Evolutionary conservation across 148 eudicot genomes (phyloP).

Genomic region (Vaccinium myrtillus): DNA sequence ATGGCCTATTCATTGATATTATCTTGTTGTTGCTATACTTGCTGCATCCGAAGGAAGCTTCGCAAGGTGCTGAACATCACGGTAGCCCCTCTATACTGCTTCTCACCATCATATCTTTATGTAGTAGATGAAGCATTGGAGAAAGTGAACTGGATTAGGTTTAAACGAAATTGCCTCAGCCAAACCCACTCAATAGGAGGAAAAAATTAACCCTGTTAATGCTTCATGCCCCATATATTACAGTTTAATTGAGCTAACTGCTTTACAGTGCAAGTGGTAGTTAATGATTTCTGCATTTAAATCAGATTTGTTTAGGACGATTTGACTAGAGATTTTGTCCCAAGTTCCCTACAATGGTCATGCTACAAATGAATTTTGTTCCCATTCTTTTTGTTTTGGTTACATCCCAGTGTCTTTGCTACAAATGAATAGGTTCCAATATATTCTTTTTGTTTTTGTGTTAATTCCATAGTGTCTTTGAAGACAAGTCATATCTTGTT

Average conservation of each 20-base stretch:
- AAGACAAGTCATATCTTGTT: not conserved
- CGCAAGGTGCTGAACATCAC: constrained; percentile 74
- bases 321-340: not conserved
- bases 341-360: not conserved
- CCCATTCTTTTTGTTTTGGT: not conserved
- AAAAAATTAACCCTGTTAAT: not conserved
- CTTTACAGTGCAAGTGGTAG: not conserved
- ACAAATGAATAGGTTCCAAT: not conserved
- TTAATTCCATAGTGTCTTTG: not conserved
- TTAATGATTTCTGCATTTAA: not conserved
- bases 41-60: constrained; percentile 89
- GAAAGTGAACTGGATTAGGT: not conserved
- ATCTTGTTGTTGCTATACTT: constrained; percentile 98
- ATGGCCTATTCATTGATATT: constrained; percentile 88
- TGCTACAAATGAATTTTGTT: not conserved
- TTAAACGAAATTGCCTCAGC: not conserved
- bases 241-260: not conserved
- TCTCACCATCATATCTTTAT: constrained; percentile 10
- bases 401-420: not conserved
- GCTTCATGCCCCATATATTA: not conserved
- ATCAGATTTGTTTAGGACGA: not conserved
- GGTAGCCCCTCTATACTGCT: constrained; percentile 36
- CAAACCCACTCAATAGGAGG: not conserved
- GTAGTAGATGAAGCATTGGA: not conserved
- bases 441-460: not conserved